Evolutionary conservation across 2,329 filamentous ascomycete genomes (phyloP).

Genomic region (Ophiostoma novo-ulmi): DNA sequence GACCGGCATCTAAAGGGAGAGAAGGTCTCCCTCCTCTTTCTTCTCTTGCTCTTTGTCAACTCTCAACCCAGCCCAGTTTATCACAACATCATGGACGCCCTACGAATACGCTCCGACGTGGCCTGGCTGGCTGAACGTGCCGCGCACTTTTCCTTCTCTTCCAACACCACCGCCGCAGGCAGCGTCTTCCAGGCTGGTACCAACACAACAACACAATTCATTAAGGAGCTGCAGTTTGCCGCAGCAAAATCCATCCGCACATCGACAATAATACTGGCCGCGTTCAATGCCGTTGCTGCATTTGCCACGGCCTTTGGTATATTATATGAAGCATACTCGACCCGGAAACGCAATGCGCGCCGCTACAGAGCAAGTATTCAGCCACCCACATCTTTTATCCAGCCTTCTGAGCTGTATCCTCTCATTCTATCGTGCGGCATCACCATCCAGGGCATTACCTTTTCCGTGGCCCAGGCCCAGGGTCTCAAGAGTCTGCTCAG

Average conservation of each 20-base stretch:
- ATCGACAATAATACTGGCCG: slow-evolving; percentile 56
- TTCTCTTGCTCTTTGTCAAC: background rate
- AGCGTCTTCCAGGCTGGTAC: slow-evolving; percentile 29
- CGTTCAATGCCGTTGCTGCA: slow-evolving; percentile 56
- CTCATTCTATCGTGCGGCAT: slow-evolving; percentile 55
- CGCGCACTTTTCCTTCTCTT: slow-evolving; percentile 26
- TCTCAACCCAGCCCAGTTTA: background rate
- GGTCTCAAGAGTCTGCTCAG: slow-evolving; percentile 50
- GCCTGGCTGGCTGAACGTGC: slow-evolving; percentile 34
- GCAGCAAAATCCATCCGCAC: slow-evolving; percentile 55
- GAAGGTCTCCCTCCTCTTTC: slow-evolving; percentile 2
- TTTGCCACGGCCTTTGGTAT: slow-evolving; percentile 53
- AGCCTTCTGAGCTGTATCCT: slow-evolving; percentile 48
- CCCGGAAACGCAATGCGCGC: slow-evolving; percentile 39
- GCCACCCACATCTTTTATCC: slow-evolving; percentile 41
- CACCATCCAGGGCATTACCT: slow-evolving; percentile 52
- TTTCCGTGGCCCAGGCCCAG: slow-evolving; percentile 52
- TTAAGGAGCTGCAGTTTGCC: slow-evolving; percentile 49
- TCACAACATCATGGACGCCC: slow-evolving; percentile 23
- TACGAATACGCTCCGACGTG: slow-evolving; percentile 28
- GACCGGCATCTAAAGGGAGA: slow-evolving; percentile 5
- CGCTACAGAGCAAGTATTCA: slow-evolving; percentile 35
- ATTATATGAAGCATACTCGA: slow-evolving; percentile 50
- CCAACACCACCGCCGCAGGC: slow-evolving; percentile 21
- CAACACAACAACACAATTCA: slow-evolving; percentile 43